phyloP scores from a whole-genome alignment of 306 rosid species.

The Citrullus mucosospermus region DNA sequence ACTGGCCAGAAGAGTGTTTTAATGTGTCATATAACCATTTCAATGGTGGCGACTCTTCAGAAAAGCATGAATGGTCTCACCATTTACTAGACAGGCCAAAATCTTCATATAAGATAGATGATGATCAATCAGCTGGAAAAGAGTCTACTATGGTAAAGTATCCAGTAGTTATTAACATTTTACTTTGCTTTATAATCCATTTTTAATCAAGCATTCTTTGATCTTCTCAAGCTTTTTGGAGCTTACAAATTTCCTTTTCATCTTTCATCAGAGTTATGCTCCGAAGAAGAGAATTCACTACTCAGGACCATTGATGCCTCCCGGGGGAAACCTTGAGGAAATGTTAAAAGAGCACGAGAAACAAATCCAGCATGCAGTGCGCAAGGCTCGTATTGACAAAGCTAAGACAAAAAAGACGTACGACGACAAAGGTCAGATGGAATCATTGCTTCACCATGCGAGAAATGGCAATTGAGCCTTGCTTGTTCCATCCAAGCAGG shows the following conservation, averaged over 20 bases:
- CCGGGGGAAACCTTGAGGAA: conserved; percentile 52
- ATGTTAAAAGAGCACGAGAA: conserved; percentile 73
- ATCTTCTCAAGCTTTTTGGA: not conserved
- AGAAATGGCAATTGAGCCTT: conserved; percentile 20
- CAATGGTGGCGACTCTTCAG: conserved; percentile 26
- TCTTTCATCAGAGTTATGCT: conserved; percentile 26
- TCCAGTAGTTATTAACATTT: not conserved
- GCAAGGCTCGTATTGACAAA: conserved; percentile 63
- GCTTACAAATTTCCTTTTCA: not conserved
- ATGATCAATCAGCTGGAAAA: conserved; percentile 28
- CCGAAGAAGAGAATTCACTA: conserved; percentile 37
- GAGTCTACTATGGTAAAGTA: conserved; percentile 37
- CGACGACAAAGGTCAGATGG: conserved; percentile 29
- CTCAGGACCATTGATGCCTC: conserved; percentile 62
- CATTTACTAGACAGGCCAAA: conserved; percentile 32
- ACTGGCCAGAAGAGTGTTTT: conserved; percentile 44
- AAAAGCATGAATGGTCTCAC: conserved; percentile 28
- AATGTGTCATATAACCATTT: conserved; percentile 27
- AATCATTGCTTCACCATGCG: conserved; percentile 33
- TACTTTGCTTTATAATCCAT: not conserved
- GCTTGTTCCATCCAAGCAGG: conserved; percentile 8
- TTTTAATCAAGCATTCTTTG: not conserved
- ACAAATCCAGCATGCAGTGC: conserved; percentile 58
- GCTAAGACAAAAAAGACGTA: conserved; percentile 22
- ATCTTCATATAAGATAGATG: conserved; percentile 35